phyloP scores from a whole-genome alignment of 2,329 filamentous ascomycete species.

The Verticillium albo-atrum region DNA sequence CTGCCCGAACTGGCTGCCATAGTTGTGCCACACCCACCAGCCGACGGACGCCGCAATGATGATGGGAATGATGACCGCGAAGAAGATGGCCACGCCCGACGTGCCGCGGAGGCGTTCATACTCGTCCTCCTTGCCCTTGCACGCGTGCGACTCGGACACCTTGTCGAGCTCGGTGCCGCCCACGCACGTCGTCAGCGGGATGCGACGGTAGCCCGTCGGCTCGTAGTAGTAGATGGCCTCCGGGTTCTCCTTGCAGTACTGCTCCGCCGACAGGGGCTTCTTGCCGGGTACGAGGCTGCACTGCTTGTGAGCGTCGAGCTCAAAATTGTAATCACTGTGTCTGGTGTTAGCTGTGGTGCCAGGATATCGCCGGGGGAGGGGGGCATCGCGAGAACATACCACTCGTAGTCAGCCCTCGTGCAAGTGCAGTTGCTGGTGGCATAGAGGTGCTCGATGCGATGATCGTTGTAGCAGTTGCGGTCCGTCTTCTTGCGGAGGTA shows the following conservation, averaged over 20 bases:
- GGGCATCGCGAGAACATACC: constrained; percentile 51
- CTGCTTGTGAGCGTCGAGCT: constrained; percentile 70
- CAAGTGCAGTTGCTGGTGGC: constrained; percentile 77
- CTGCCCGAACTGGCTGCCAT: constrained; percentile 86
- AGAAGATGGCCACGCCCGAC: constrained; percentile 73
- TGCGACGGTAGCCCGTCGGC: constrained; percentile 81
- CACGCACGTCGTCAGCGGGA: constrained; percentile 82
- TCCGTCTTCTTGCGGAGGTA: constrained; percentile 89
- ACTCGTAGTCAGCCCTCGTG: constrained; percentile 84
- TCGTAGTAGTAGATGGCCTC: constrained; percentile 75
- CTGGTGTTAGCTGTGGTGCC: not conserved
- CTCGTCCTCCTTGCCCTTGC: constrained; percentile 76
- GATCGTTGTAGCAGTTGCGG: constrained; percentile 76
- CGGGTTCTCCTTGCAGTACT: constrained; percentile 56
- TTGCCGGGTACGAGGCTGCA: constrained; percentile 76
- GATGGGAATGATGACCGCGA: constrained; percentile 76
- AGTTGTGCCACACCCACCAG: constrained; percentile 81
- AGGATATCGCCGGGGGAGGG: not conserved
- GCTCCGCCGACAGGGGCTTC: constrained; percentile 45
- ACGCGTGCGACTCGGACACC: constrained; percentile 55
- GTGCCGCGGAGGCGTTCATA: constrained; percentile 68
- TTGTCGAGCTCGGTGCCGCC: constrained; percentile 74
- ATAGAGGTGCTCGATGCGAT: constrained; percentile 66
- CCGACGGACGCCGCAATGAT: constrained; percentile 66
- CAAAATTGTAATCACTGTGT: constrained; percentile 84